Evolutionary conservation across 2,329 filamentous ascomycete species (phyloP), one percentile per base, ranked within the genome.

Genomic region (Septoria petroselini): DNA sequence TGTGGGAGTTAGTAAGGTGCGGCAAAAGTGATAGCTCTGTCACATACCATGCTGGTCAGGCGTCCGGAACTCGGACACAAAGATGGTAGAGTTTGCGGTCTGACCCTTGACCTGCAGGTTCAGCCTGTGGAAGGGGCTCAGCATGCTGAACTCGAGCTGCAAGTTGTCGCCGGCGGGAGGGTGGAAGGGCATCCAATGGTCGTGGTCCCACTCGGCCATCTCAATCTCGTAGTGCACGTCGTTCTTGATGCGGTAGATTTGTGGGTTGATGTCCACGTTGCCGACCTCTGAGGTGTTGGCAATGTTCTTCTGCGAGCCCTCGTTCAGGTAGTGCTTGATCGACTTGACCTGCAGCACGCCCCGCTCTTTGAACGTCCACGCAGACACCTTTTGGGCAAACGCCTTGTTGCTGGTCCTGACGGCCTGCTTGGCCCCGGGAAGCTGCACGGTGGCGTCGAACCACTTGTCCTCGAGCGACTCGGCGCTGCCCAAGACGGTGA

Each of bases 61-160:
- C 3, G 91, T 80, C 57, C 78, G 86, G 73, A 98, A 96, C 18
- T 81, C 78, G 38, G 81, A 78, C 56, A 79, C 78, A 76, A 85
- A 98, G 54, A 86, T 78, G 41, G 87, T 84, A 57, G 83, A 82
- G 62, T 88, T 84, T 47, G 77, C 70, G 1, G 83, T 85, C 7
- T 76, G 69, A 11, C 54, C 29, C 39, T 73, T 61, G 0, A 81
- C 79, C 7, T 73, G 63, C 25, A 98, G 83, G 52, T 83, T 77
- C 27, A 97, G 79, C 34, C 93, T 91, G 74, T 96, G 86, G 82
- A 96, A 97, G 49, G 93, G 91, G 1, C 91, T 96, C 39, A 98
- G 85, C 93, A 97, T 98, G 74, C 84, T 91, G 77, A 97, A 96
- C 71, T 98, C 93, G 55, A 98, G 87, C 71, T 98, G 93, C 27